These are phyloP conservation scores for Colletotrichum ledebouriae DNA, from an alignment of 2,329 filamentous ascomycete genomes.

Conservation along the genomic window DNA sequence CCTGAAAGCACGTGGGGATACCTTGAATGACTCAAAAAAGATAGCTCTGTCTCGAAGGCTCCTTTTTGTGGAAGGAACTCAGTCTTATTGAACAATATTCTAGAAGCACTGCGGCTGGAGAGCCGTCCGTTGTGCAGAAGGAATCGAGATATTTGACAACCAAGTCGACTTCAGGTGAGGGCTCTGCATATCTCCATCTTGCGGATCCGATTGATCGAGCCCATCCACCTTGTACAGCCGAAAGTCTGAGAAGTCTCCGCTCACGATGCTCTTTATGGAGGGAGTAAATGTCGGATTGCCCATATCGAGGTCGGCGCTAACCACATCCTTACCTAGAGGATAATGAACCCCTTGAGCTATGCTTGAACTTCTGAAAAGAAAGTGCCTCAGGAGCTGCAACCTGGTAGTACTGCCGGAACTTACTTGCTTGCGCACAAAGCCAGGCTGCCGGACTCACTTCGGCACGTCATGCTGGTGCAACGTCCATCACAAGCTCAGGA, in stretches of 20 bases:
- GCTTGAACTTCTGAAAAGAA: too few relatives aligned
- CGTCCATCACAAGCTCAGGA: background rate
- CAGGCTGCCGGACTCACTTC: slow-evolving; percentile 2
- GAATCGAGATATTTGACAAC: background rate
- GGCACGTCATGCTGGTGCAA: background rate
- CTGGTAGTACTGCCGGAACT: too few relatives aligned
- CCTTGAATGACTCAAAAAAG: background rate
- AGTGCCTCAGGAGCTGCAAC: too few relatives aligned
- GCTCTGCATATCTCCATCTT: slow-evolving; percentile 2
- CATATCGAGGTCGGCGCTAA: background rate
- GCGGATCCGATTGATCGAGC: background rate
- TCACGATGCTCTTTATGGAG: too few relatives aligned
- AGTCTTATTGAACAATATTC: background rate
- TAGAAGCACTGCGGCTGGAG: background rate
- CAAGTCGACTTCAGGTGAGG: background rate
- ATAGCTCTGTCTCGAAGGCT: too few relatives aligned
- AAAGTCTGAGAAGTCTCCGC: too few relatives aligned
- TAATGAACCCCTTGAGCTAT: too few relatives aligned
- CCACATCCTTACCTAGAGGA: background rate
- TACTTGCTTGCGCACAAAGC: background rate
- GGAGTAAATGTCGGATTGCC: too few relatives aligned
- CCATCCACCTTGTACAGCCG: background rate
- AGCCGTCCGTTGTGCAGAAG: background rate
- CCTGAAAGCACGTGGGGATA: background rate
- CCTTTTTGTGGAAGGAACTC: too few relatives aligned